Percentiles rank a stretch among this genome's conserved stretches.
Conservation (phyloP, 2,329 filamentous ascomycete species). For the Penicillium decumbens region DNA sequence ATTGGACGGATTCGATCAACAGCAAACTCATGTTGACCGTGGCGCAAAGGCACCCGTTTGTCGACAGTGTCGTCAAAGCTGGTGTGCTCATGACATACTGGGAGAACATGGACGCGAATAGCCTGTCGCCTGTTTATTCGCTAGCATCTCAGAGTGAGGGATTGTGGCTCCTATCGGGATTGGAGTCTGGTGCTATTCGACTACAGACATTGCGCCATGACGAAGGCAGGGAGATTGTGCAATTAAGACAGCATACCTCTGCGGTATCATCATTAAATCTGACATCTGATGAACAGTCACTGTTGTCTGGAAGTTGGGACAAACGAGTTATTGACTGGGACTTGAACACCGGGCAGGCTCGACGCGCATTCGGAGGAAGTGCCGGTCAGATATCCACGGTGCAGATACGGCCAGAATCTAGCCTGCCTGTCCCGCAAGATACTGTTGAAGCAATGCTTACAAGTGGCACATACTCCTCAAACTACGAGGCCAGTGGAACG, state of each 20-base stretch:
- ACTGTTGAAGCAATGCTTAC: constrained; percentile 50
- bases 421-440: constrained; percentile 69
- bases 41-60: constrained; percentile 91
- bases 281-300: constrained; percentile 75
- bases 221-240: constrained; percentile 82
- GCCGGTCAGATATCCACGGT: constrained; percentile 83
- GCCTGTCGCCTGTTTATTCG: constrained; percentile 86
- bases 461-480: constrained; percentile 71
- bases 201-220: constrained; percentile 90
- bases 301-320: constrained; percentile 94
- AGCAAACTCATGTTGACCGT: constrained; percentile 90
- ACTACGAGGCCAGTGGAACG: constrained; percentile 59
- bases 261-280: constrained; percentile 84
- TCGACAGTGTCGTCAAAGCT: constrained; percentile 94
- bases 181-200: constrained; percentile 89
- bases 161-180: constrained; percentile 83
- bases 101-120: constrained; percentile 83
- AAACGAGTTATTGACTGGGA: constrained; percentile 95
- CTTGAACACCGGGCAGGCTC: constrained; percentile 74
- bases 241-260: constrained; percentile 77
- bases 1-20: constrained; percentile 91
- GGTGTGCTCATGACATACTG: constrained; percentile 94
- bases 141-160: constrained; percentile 85
- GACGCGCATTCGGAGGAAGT: constrained; percentile 69
- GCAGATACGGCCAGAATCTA: constrained; percentile 74